These are phyloP conservation scores for Lepidium aucheri DNA, from an alignment of 345 rosid species.

Conservation along the genomic window DNA sequence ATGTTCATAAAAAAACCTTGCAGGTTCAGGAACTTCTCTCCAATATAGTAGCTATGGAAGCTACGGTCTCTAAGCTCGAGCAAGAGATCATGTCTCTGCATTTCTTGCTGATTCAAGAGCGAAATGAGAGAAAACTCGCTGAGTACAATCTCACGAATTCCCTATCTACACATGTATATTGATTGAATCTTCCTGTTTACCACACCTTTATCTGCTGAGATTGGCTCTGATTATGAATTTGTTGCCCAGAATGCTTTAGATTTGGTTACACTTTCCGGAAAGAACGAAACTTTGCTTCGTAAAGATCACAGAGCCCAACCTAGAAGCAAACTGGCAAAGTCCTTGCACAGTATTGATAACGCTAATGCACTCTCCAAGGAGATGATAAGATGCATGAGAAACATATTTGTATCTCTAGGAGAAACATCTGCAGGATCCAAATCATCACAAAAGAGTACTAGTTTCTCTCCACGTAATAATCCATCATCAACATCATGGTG, in stretches of 20 bases:
- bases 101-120: slow-evolving; percentile 89
- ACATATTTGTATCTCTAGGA: slow-evolving; percentile 76
- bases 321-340: slow-evolving; percentile 13
- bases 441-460: slow-evolving; percentile 23
- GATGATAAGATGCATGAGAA: slow-evolving; percentile 90
- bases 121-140: slow-evolving; percentile 76
- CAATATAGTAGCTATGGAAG: slow-evolving; percentile 50
- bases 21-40: slow-evolving; percentile 75
- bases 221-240: slow-evolving; percentile 2
- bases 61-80: slow-evolving; percentile 58
- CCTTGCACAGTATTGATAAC: slow-evolving; percentile 11
- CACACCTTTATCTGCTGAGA: background rate
- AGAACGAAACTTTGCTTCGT: background rate
- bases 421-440: slow-evolving; percentile 60
- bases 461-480: slow-evolving; percentile 1
- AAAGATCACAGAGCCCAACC: slow-evolving; percentile 17
- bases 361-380: slow-evolving; percentile 48
- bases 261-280: slow-evolving; percentile 7
- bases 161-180: slow-evolving; percentile 35
- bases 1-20: background rate
- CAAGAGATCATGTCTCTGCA: slow-evolving; percentile 69
- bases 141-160: slow-evolving; percentile 60
- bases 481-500: slow-evolving; percentile 26
- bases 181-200: background rate
- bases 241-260: slow-evolving; percentile 18